Conservation (phyloP, 2,329 filamentous ascomycete species). For the Trichoderma oligosporum region DNA sequence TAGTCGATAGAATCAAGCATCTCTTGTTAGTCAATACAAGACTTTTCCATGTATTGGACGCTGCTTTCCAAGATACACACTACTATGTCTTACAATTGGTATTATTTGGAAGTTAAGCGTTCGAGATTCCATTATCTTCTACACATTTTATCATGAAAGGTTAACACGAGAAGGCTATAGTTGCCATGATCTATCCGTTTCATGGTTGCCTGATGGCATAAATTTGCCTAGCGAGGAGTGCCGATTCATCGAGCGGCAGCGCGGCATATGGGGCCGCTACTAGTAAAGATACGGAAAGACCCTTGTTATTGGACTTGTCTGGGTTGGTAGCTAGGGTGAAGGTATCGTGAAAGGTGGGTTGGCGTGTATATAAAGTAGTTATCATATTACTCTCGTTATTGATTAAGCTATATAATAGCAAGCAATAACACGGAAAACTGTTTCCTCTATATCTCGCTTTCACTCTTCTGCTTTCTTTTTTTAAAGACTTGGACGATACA, state of each 20-base stretch:
- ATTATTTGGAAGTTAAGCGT: too few species aligned
- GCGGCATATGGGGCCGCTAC: conserved; percentile 17
- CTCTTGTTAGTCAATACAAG: too few species aligned
- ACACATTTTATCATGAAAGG: too few species aligned
- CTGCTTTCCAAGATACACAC: too few species aligned
- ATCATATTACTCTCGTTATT: too few species aligned
- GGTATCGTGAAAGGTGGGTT: neutral
- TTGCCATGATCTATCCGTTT: neutral
- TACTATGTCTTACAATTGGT: too few species aligned
- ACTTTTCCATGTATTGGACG: too few species aligned
- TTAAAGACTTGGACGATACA: neutral
- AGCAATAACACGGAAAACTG: neutral
- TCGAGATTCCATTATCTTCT: too few species aligned
- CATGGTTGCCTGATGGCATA: neutral
- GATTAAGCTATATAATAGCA: too few species aligned
- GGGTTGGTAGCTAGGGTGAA: neutral
- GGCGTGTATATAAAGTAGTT: too few species aligned
- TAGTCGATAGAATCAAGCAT: too few species aligned
- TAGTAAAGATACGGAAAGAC: neutral
- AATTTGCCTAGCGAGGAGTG: neutral
- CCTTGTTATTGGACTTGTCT: neutral
- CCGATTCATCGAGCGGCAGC: neutral
- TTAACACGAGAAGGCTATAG: too few species aligned
- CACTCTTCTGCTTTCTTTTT: neutral
- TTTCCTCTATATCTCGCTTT: neutral